These are phyloP conservation scores for Aspergillus tanneri DNA, from an alignment of 2,329 filamentous ascomycete species.

Conservation along the genomic window DNA sequence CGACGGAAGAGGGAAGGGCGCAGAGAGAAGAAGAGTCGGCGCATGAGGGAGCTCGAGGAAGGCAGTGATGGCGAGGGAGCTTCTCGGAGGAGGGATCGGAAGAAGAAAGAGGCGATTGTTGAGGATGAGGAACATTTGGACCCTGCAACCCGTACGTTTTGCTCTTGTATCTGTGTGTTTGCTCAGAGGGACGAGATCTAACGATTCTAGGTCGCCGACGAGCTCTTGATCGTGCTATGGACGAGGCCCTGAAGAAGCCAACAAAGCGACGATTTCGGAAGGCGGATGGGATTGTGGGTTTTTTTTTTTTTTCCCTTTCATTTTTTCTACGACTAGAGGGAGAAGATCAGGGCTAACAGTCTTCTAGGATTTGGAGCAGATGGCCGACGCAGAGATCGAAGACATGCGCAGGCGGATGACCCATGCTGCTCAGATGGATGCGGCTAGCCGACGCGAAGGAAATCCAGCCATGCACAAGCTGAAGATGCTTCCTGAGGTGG, in stretches of 20 bases:
- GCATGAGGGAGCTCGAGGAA: constrained; percentile 65
- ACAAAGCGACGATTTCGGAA: constrained; percentile 68
- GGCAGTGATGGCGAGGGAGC: constrained; percentile 50
- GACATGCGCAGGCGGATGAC: constrained; percentile 88
- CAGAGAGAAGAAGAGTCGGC: constrained; percentile 64
- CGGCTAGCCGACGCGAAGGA: constrained; percentile 72
- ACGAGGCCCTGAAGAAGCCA: constrained; percentile 81
- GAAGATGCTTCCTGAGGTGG: constrained; percentile 87
- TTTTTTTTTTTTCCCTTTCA: background rate
- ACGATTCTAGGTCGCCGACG: constrained; percentile 61
- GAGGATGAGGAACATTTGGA: constrained; percentile 75
- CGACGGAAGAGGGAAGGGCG: constrained; percentile 64
- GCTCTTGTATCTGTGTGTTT: background rate
- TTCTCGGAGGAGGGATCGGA: constrained; percentile 50
- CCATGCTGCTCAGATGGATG: constrained; percentile 81
- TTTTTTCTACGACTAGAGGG: too few species aligned
- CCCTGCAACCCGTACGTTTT: constrained; percentile 71
- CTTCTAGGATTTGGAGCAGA: constrained; percentile 77
- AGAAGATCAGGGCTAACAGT: constrained; percentile 10
- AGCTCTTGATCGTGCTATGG: constrained; percentile 82
- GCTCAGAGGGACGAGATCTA: constrained; percentile 1
- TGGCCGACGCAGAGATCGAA: constrained; percentile 86
- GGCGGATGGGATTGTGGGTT: constrained; percentile 80
- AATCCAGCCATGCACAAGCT: constrained; percentile 89
- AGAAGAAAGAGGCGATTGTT: constrained; percentile 55